These are phyloP conservation scores for Pyrrhoderma lamaoense DNA, from an alignment of 1,284 basidiomycete genomes.

Conservation along the genomic window DNA sequence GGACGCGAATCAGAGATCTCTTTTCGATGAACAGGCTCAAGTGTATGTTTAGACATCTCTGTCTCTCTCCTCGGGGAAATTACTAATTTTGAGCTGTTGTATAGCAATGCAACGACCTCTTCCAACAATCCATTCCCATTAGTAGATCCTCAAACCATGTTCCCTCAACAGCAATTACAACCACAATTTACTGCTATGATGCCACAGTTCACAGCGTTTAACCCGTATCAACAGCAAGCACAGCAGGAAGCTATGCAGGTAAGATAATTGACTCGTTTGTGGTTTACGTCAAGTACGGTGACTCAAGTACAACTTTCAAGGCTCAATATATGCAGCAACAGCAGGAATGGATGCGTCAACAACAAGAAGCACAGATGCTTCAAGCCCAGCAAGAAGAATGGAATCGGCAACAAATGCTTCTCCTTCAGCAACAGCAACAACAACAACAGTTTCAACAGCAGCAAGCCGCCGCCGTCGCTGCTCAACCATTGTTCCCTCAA, in stretches of 20 bases:
- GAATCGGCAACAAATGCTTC: conserved; percentile 33
- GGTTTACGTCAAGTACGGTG: conserved; percentile 3
- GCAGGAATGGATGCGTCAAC: conserved; percentile 53
- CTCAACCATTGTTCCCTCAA: conserved; percentile 45
- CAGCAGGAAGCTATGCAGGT: conserved; percentile 78
- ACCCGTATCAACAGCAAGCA: conserved; percentile 92
- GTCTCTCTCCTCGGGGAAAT: too few relatives aligned
- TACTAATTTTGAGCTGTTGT: conserved; percentile 5
- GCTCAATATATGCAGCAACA: conserved; percentile 71
- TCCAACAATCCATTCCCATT: conserved; percentile 58
- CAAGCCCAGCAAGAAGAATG: conserved; percentile 35
- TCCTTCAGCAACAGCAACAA: conserved; percentile 44
- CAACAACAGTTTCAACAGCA: conserved; percentile 36
- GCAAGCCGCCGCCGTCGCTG: conserved; percentile 32
- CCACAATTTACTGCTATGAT: conserved; percentile 65
- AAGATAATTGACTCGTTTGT: conserved; percentile 11
- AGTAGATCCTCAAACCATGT: conserved; percentile 56
- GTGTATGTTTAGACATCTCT: conserved; percentile 37
- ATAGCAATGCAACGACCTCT: conserved; percentile 29
- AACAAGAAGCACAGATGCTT: conserved; percentile 35
- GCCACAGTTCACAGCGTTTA: conserved; percentile 82
- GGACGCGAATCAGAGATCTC: conserved; percentile 63
- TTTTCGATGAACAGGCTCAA: conserved; percentile 85
- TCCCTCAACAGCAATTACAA: conserved; percentile 45
- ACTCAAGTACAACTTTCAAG: conserved; percentile 24